Base-by-base conservation (phyloP, 2,329 filamentous ascomycete species). In the Venturia pyrina region DNA sequence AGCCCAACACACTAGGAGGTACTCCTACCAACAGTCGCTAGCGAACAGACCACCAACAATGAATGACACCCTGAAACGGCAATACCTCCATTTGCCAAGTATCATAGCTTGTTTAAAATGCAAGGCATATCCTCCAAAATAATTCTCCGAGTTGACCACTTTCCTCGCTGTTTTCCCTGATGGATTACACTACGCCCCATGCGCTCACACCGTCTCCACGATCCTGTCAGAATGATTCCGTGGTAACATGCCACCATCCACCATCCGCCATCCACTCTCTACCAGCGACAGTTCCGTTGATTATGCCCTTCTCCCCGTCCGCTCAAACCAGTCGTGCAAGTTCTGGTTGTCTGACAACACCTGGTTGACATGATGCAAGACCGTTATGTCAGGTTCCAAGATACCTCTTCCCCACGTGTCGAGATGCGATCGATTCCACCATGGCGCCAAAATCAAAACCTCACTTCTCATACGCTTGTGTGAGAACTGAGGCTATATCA, bases 341-440 rank as follows among this genome's bases (percentile, higher is more conserved):
- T 37, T 53, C 48, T 28, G 11, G 21, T 11, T 19, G 53, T 21
- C 15, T n/a, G 53, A 59, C 28, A 37, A 37, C 32, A 37, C 32
- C 53, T 34, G 53, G 32, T 59, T n/a, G 53, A 37, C 32, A 59
- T 59, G 53, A 59, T 59, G 53, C 32, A 59, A 59, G 15, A 37
- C 28, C 53, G 53, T 59, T 59, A 32, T 59, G 32, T 21, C 48
- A 59, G 21, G 32, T 59, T 59, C 53, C 53, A 37, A 21, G 37
- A 37, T 37, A 37, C 10, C 17, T 11, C 11, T 24, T 19, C 8
- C 53, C 28, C 53, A 37, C 53, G 53, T 59, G 53, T n/a, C 21
- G 32, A n/a, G 28, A 59, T 19, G 15, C 28, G 28, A 59, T 59
- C 32, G 53, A 53, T 19, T 37, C 53, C 53, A 17, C 53, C 53